Evolutionary conservation across 768 basidiomycete species (phyloP), one percentile per base, ranked within the genome.

Genomic region (Clathrus columnatus): DNA sequence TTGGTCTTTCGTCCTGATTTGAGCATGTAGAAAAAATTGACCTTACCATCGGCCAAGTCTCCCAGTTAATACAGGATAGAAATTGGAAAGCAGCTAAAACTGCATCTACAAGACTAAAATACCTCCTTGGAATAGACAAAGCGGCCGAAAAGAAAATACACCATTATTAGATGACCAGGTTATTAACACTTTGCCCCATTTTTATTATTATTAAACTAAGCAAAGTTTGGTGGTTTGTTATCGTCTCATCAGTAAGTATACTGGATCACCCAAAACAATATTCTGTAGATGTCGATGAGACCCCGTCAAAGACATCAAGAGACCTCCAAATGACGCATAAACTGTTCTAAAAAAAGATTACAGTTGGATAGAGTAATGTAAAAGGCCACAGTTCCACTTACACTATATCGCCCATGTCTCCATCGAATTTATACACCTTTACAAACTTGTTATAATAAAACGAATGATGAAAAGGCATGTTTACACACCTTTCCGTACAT

Each of bases 401-500:
- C 91, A 95, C 92, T 62, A 84, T 81, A 62, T 94, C 91, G 29
- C 79, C 77, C 14, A 80, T 81, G 57, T 83, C 86, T 16, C 87
- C 85, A 66, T 99, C 95, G 67, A 95, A 96, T 68, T 93, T 93
- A 77, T 99, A 99, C 48, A 97, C 89, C 91, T 95, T 60, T 7
- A 58, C 45, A 45, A 49, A 23, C 23, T 7, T 29, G 18, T 17
- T n/a, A 51, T 20, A 41, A 45, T 29, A 47, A 43, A 18, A 17
- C 7, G 17, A 26, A 51, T 16, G 56, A 41, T 20, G 17, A 7
- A 5, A 49, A 24, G 7, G 20, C 45, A 43, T 18, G n/a, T n/a
- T n/a, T n/a, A n/a, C n/a, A 4, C 61, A 94, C 92, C 83, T 94
- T 98, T 28, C 95, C 95, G 68, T 91, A 93, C 93, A 97, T 97